phyloP scores from a whole-genome alignment of 2,329 filamentous ascomycete species.

The Paracoccidioides brasiliensis region DNA sequence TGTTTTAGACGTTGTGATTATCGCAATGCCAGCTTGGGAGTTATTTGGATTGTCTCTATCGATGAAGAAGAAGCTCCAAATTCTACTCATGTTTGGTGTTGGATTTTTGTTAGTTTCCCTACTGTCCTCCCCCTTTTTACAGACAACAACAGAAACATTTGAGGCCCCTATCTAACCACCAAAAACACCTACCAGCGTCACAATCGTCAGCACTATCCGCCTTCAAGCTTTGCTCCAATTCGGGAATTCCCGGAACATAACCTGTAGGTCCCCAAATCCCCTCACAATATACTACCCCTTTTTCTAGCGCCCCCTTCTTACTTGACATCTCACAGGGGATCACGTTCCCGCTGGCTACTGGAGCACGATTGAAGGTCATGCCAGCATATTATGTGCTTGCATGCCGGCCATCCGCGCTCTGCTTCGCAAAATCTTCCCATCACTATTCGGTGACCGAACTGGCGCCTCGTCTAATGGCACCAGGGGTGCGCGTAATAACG shows the following conservation, averaged over 20 bases:
- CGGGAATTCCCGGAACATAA: neutral
- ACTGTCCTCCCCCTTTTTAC: neutral
- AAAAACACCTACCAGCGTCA: neutral
- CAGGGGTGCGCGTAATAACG: neutral
- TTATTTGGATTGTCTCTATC: neutral
- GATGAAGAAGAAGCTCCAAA: neutral
- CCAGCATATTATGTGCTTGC: neutral
- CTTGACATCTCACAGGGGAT: neutral
- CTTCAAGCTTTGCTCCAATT: neutral
- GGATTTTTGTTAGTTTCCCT: conserved; percentile 2
- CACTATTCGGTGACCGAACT: neutral
- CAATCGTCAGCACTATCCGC: neutral
- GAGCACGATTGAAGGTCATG: neutral
- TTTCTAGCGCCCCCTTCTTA: neutral
- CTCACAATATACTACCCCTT: neutral
- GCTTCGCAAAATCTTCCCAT: neutral
- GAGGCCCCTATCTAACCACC: neutral
- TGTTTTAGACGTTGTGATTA: neutral
- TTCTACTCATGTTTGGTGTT: neutral
- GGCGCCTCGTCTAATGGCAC: neutral
- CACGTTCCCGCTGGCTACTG: neutral
- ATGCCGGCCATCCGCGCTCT: neutral
- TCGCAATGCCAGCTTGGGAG: neutral
- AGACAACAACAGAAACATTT: neutral
- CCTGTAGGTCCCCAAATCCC: neutral